Conservation (phyloP, 768 basidiomycete species). For the Suillus variegatus region DNA sequence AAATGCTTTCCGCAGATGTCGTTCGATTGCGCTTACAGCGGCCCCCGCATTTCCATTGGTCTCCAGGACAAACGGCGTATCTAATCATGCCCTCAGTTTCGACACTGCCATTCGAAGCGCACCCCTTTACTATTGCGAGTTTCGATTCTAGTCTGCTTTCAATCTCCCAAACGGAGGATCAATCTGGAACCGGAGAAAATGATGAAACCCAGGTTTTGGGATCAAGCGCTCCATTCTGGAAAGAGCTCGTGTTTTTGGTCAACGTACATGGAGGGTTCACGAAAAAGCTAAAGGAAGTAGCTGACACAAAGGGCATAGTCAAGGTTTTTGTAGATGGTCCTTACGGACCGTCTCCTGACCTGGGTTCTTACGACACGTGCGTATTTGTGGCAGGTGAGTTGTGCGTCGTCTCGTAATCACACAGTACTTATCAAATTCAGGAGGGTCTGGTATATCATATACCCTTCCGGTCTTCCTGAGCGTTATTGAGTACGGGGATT, state of each 20-base stretch:
- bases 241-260: conserved; percentile 52
- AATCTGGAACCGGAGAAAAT: conserved; percentile 13
- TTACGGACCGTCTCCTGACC: conserved; percentile 40
- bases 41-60: conserved; percentile 46
- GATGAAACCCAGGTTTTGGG: neutral
- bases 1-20: conserved; percentile 41
- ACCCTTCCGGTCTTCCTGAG: conserved; percentile 46
- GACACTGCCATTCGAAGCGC: conserved; percentile 42
- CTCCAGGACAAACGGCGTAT: conserved; percentile 51
- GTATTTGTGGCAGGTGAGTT: conserved; percentile 43
- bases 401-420: neutral
- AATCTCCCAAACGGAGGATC: neutral
- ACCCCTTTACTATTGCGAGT: conserved; percentile 56
- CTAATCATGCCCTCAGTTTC: conserved; percentile 46
- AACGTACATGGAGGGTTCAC: conserved; percentile 59
- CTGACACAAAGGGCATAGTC: conserved; percentile 27
- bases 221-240: conserved; percentile 16
- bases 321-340: conserved; percentile 49
- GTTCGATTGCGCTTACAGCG: conserved; percentile 43
- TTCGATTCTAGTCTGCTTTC: conserved; percentile 18
- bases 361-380: conserved; percentile 39
- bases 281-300: conserved; percentile 36
- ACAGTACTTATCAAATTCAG: conserved; percentile 22
- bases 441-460: conserved; percentile 53
- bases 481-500: conserved; percentile 39